phyloP scores from a whole-genome alignment of 257 asterid genomes.

The Nicotiana otophora region DNA sequence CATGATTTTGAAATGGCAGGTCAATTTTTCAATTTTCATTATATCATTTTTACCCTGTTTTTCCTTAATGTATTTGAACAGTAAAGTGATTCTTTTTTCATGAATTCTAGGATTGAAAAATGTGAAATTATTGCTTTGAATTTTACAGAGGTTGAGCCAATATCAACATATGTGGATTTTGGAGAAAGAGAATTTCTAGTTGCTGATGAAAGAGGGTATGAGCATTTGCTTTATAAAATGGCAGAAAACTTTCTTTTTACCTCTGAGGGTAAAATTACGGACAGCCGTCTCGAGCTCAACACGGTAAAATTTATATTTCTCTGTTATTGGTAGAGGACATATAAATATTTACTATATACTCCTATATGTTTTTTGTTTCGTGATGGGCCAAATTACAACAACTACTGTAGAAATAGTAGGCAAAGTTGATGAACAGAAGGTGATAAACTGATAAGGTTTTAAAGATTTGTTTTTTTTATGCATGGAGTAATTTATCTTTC shows the following conservation, averaged over 20 bases:
- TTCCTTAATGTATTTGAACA: too few relatives aligned
- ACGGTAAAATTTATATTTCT: slow-evolving; percentile 38
- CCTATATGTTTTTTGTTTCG: too few relatives aligned
- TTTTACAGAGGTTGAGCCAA: slow-evolving; percentile 83
- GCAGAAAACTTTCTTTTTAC: slow-evolving; percentile 56
- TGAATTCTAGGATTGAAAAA: not conserved
- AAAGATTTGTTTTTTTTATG: not conserved
- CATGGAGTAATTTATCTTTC: slow-evolving; percentile 6
- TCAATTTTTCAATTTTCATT: slow-evolving; percentile 10
- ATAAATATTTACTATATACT: not conserved
- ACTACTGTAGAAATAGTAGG: slow-evolving; percentile 4
- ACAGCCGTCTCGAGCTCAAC: slow-evolving; percentile 68
- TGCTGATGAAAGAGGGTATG: slow-evolving; percentile 92
- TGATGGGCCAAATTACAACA: slow-evolving; percentile 1
- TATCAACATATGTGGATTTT: slow-evolving; percentile 80
- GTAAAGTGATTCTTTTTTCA: not conserved
- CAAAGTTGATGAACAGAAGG: not conserved
- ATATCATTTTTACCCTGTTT: not conserved
- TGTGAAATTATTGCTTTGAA: not conserved
- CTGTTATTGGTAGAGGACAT: not conserved
- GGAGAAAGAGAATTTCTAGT: slow-evolving; percentile 82
- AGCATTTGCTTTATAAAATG: slow-evolving; percentile 70
- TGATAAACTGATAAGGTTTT: slow-evolving; percentile 14
- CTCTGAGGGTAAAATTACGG: slow-evolving; percentile 50
- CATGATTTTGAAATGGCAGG: slow-evolving; percentile 99